Conservation (phyloP, 495 filamentous ascomycete genomes). For the Xylaria telfairii region DNA sequence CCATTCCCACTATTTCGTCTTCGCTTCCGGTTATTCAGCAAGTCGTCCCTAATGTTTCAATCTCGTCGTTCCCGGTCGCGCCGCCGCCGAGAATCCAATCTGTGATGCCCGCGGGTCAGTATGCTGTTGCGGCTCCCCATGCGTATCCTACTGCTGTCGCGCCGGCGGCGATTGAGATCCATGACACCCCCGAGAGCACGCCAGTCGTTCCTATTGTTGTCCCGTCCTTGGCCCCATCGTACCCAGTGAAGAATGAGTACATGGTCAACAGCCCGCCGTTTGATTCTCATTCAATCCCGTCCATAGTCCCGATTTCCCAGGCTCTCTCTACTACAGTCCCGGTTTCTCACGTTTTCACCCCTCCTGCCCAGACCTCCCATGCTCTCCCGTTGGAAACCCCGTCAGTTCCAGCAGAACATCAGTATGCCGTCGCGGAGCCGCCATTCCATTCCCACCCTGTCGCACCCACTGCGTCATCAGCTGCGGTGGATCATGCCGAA, state of each 20-base stretch:
- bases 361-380: neutral
- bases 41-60: neutral
- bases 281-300: neutral
- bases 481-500: too few relatives aligned
- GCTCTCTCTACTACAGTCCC: neutral
- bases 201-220: neutral
- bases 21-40: neutral
- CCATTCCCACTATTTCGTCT: neutral
- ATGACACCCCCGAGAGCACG: neutral
- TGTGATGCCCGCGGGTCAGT: neutral
- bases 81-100: neutral
- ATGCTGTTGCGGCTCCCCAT: neutral
- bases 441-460: neutral
- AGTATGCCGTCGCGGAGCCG: neutral
- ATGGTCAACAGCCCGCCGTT: neutral
- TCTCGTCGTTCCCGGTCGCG: slow-evolving; percentile 11
- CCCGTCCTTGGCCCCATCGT: neutral
- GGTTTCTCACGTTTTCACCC: neutral
- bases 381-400: neutral
- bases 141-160: neutral
- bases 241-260: slow-evolving; percentile 6
- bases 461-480: neutral
- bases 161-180: neutral
- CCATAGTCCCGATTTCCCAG: neutral
- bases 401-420: neutral